Percentiles rank a stretch among this genome's conserved stretches.
These are phyloP conservation scores for Arabidopsis lyrata DNA, from an alignment of 441 rosid genomes.

Conservation along the genomic window DNA sequence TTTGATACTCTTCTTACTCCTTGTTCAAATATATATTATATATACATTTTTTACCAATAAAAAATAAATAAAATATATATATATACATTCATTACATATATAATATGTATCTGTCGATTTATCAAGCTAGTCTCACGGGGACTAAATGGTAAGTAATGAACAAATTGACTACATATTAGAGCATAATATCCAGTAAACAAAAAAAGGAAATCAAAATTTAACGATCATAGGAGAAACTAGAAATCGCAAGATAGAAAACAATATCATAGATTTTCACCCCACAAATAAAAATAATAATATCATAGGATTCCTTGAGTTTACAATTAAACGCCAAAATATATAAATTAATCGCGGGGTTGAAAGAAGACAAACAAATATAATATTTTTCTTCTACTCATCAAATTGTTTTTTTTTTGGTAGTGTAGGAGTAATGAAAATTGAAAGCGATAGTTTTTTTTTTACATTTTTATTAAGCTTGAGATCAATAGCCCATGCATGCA, in stretches of 20 bases:
- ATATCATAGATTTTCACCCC: constrained; percentile 8
- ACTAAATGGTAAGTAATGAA: background rate
- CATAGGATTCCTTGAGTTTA: constrained; percentile 36
- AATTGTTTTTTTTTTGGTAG: constrained; percentile 12
- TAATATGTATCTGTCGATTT: background rate
- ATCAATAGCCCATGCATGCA: constrained; percentile 22
- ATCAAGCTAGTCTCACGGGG: background rate
- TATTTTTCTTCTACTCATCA: constrained; percentile 16
- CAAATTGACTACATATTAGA: background rate
- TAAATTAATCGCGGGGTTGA: background rate
- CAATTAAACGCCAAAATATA: constrained; percentile 38
- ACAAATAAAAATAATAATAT: no score
- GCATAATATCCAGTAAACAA: background rate
- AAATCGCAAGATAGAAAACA: constrained; percentile 9
- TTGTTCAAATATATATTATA: background rate
- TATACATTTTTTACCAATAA: no score
- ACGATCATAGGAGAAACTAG: constrained; percentile 7
- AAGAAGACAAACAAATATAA: constrained; percentile 26
- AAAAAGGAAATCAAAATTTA: background rate
- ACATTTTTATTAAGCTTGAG: background rate
- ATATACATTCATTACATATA: background rate
- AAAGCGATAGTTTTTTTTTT: constrained; percentile 17
- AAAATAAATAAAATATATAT: no score
- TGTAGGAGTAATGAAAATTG: constrained; percentile 9
- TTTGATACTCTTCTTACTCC: background rate